Evolutionary conservation across 306 rosid species (phyloP).

Genomic region (Fragaria vesca): DNA sequence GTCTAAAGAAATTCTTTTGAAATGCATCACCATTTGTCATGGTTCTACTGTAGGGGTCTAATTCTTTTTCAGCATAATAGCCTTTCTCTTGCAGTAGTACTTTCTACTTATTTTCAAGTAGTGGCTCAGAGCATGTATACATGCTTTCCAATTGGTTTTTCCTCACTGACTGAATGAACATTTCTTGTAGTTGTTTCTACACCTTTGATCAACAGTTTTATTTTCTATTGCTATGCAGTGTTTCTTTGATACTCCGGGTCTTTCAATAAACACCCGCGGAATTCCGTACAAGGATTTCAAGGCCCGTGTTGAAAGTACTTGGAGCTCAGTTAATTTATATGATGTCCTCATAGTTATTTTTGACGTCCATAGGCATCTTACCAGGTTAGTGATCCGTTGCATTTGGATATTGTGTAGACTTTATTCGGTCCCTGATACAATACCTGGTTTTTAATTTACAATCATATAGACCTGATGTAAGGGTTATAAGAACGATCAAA

Average conservation of each 20-base stretch:
- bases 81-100: background rate
- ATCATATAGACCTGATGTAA: conserved; percentile 66
- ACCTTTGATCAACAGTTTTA: conserved; percentile 8
- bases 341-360: conserved; percentile 83
- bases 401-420: conserved; percentile 8
- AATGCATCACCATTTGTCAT: background rate
- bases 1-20: background rate
- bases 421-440: conserved; percentile 12
- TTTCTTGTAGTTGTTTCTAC: background rate
- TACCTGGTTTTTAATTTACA: conserved; percentile 19
- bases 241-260: conserved; percentile 94
- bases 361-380: conserved; percentile 90
- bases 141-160: background rate
- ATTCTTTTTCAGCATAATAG: background rate
- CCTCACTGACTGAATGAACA: background rate
- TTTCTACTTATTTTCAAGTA: background rate
- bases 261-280: conserved; percentile 59
- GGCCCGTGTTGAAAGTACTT: conserved; percentile 90
- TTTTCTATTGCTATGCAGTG: conserved; percentile 53
- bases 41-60: background rate
- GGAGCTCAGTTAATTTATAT: conserved; percentile 85
- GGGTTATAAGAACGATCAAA: conserved; percentile 71
- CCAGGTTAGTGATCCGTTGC: conserved; percentile 47
- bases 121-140: background rate
- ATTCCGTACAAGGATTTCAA: conserved; percentile 76